Evolutionary conservation across 495 filamentous ascomycete species (phyloP), one percentile per base, ranked within the genome.

Genomic region (Hyaloscypha variabilis): DNA sequence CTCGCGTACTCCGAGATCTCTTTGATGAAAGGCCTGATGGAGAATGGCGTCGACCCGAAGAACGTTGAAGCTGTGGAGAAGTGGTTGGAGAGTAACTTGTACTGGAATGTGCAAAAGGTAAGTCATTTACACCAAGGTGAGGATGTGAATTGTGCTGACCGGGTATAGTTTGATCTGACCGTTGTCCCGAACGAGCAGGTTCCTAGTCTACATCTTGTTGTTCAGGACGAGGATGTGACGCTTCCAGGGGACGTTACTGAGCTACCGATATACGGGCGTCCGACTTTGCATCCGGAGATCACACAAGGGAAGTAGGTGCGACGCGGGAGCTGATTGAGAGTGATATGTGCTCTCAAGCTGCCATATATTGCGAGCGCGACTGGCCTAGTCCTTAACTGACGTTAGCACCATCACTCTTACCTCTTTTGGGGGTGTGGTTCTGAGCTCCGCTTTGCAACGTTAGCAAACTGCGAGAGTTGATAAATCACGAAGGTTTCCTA

Each of bases 31-130:
- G 54, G 8, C 25, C n/a, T 72, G 4, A 17, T 42, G n/a, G 31
- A 19, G 10, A 29, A 54, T 79, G 72, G 71, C 78, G 4, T 61
- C 67, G 34, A 69, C 60, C 5, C 78, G 78, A 6, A 71, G 75
- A 36, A 68, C 84, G 36, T 49, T 62, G 14, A 59, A 6, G 68
- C 76, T 14, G 78, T 85, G 6, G 74, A 74, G 54, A 72, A 69
- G 6, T 84, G 82, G 66, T 69, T 90, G 34, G 76, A 62, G 52
- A 54, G 69, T 25, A 74, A 78, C 21, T 68, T 90, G 36, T 46
- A 75, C 3, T 81, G 70, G 58, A 67, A 74, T 50, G 68, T 85
- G 23, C 70, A 77, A 11, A 69, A 72, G 14, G 64, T 71, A 62
- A 50, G 78, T n/a, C n/a, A n/a, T n/a, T n/a, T n/a, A n/a, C n/a